These are phyloP conservation scores for Colletotrichum costaricense DNA, from an alignment of 2,329 filamentous ascomycete genomes.

Conservation along the genomic window DNA sequence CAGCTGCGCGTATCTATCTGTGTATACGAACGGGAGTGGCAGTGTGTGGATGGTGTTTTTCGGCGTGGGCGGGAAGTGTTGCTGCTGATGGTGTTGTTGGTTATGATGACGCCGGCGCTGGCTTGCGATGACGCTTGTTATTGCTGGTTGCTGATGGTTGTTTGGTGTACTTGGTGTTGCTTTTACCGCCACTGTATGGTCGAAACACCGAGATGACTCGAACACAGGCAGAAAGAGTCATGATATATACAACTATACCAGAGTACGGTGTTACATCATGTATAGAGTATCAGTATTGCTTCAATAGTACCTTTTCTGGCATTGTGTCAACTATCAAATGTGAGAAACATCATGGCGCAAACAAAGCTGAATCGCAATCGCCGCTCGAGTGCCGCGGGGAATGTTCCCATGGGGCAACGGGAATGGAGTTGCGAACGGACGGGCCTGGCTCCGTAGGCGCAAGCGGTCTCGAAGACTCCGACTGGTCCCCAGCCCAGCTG, in stretches of 20 bases:
- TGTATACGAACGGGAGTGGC: neutral
- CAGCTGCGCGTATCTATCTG: neutral
- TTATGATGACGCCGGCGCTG: constrained; percentile 3
- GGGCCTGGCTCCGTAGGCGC: constrained; percentile 20
- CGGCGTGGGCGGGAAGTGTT: neutral
- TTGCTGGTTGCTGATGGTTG: neutral
- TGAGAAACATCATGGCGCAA: constrained; percentile 26
- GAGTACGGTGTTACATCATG: neutral
- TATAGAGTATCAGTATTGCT: neutral
- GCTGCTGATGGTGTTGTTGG: neutral
- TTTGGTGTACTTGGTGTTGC: neutral
- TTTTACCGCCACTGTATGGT: neutral
- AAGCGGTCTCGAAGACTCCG: constrained; percentile 4
- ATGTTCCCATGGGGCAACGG: neutral
- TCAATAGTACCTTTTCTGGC: neutral
- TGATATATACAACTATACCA: constrained; percentile 14
- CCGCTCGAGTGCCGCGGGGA: constrained; percentile 2
- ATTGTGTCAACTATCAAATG: neutral
- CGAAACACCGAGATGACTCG: constrained; percentile 33
- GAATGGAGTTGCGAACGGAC: constrained; percentile 19
- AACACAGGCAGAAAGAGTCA: constrained; percentile 24
- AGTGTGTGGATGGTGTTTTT: neutral
- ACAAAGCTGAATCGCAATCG: constrained; percentile 19
- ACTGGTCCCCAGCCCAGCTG: neutral
- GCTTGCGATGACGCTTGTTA: constrained; percentile 18